Evolutionary conservation across 257 asterid genomes (phyloP).

Genomic region (Solanum arcanum): DNA sequence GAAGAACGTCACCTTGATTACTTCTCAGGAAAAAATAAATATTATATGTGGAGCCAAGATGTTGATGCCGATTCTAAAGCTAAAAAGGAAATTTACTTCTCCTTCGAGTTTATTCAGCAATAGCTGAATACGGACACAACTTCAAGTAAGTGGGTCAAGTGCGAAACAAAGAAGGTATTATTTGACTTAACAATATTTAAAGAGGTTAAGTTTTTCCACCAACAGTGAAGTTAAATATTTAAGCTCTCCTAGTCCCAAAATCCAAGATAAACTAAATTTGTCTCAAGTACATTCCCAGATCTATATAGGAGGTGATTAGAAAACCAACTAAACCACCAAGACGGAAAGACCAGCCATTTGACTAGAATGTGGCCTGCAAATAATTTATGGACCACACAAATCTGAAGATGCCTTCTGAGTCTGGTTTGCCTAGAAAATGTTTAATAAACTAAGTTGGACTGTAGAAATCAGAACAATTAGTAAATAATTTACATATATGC

Average conservation of each 20-base stretch:
- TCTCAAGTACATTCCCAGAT: background rate
- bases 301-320: background rate
- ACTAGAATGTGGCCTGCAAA: background rate
- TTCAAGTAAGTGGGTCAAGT: background rate
- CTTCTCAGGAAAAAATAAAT: background rate
- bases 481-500: background rate
- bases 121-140: background rate
- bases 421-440: background rate
- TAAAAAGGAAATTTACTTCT: background rate
- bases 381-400: background rate
- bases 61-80: background rate
- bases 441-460: background rate
- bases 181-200: background rate
- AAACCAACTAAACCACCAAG: background rate
- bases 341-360: background rate
- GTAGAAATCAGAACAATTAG: background rate
- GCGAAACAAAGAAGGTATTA: background rate
- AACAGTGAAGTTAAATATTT: background rate
- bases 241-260: background rate
- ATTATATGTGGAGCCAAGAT: background rate
- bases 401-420: background rate
- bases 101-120: background rate
- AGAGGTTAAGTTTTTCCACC: background rate
- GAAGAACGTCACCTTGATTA: background rate
- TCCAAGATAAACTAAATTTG: background rate